Evolutionary conservation across 495 filamentous ascomycete species (phyloP), one percentile per base, ranked within the genome.

Genomic region (Hypomontagnella submonticulosa): DNA sequence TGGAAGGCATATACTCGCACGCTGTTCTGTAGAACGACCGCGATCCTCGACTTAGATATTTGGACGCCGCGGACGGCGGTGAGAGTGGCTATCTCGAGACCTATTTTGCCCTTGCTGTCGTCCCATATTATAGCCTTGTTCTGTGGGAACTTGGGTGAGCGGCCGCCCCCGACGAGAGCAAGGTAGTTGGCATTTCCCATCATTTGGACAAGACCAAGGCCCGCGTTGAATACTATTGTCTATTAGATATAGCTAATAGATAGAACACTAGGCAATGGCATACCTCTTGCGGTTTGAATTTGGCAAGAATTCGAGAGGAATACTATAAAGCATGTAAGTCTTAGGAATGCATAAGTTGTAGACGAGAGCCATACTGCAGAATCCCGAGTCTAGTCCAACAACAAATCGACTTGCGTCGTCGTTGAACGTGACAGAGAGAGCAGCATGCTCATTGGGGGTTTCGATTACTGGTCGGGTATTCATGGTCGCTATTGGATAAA

Each of bases 101-200:
- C 89, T 4, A 86, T 83, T 69, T 90, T 91, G 63, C 90, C 86
- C 65, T 90, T 92, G 19, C 81, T 83, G 67, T 96, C 92, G 73
- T 98, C 93, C 95, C 94, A 99, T 59, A 97, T 90, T 23, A 96
- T 85, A 60, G 93, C 93, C 79, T 96, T 97, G 79, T 96, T 96
- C 63, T 88, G 86, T 0, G 92, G 88, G 68, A 92, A 95, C 66
- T 94, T 94, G 41, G 93, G 92, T 59, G 89, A 86, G 66, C 84
- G 89, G 37, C 95, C 94, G 55, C 95, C 95, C 54, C 94, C 93
- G 23, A 97, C 92, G 23, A 97, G 86, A 16, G 91, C 95, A 18
- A 98, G 80, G 73, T 90, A 96, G 76, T 93, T 95, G 48, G 90
- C 89, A 66, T 90, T 88, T 54, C 91, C 91, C 55, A 97, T 88